A percentile compares a stretch with the other conserved stretches of the same genome.
These are phyloP conservation scores for Ustilago shanxiensis DNA, from an alignment of 1,284 basidiomycete genomes.

Conservation along the genomic window DNA sequence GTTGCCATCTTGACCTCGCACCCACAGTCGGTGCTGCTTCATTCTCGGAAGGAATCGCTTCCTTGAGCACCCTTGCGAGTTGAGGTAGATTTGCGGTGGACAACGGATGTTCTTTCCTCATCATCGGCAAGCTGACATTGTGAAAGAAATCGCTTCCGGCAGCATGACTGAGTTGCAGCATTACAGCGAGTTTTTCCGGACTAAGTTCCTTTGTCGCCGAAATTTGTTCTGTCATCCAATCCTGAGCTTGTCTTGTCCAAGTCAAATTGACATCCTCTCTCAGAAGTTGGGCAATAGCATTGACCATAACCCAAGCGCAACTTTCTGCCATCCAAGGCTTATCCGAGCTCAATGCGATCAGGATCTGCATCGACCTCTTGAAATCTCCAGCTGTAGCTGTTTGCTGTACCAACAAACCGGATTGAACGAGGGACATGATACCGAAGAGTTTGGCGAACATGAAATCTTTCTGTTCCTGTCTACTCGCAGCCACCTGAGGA, in stretches of 20 bases:
- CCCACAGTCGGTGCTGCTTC: conserved; percentile 73
- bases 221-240: conserved; percentile 49
- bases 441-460: conserved; percentile 94
- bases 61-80: conserved; percentile 74
- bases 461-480: conserved; percentile 91
- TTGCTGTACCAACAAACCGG: conserved; percentile 77
- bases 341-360: conserved; percentile 81
- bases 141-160: conserved; percentile 51
- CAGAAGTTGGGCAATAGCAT: conserved; percentile 37
- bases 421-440: conserved; percentile 74
- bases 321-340: conserved; percentile 94
- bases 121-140: conserved; percentile 66
- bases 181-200: conserved; percentile 87
- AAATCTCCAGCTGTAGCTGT: conserved; percentile 77
- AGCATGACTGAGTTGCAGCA: conserved; percentile 75
- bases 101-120: conserved; percentile 79
- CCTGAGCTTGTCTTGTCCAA: conserved; percentile 51
- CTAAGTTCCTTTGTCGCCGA: conserved; percentile 76
- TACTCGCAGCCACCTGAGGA: conserved; percentile 74
- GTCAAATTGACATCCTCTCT: conserved; percentile 13
- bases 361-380: conserved; percentile 76
- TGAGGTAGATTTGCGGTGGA: conserved; percentile 78
- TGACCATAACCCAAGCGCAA: conserved; percentile 80
- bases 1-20: conserved; percentile 78
- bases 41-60: conserved; percentile 75